Conservation (phyloP, 2,329 filamentous ascomycete species). For the Septoria linicola region DNA sequence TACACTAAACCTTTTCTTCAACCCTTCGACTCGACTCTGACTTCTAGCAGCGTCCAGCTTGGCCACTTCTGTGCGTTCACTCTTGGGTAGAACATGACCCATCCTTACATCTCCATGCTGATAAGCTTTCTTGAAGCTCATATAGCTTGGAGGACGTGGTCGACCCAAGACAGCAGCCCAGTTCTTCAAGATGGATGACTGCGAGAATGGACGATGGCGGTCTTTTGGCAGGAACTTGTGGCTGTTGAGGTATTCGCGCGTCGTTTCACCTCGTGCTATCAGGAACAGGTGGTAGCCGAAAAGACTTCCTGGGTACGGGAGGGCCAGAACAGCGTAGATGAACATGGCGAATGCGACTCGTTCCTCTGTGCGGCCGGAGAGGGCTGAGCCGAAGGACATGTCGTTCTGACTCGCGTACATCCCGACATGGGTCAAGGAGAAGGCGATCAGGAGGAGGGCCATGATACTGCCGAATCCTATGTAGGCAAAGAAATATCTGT, state of each 20-base stretch:
- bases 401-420: slow-evolving; percentile 64
- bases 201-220: slow-evolving; percentile 82
- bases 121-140: slow-evolving; percentile 78
- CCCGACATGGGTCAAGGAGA: slow-evolving; percentile 77
- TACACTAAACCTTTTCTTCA: slow-evolving; percentile 48
- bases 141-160: slow-evolving; percentile 82
- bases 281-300: slow-evolving; percentile 89
- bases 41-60: slow-evolving; percentile 16
- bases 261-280: slow-evolving; percentile 88
- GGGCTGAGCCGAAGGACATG: slow-evolving; percentile 68
- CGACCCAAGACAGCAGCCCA: slow-evolving; percentile 78
- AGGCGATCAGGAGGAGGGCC: slow-evolving; percentile 70
- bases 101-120: slow-evolving; percentile 82
- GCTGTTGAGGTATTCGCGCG: slow-evolving; percentile 90
- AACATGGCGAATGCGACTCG: slow-evolving; percentile 70
- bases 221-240: slow-evolving; percentile 94
- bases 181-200: slow-evolving; percentile 72
- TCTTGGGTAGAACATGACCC: slow-evolving; percentile 45
- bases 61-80: slow-evolving; percentile 16
- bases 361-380: slow-evolving; percentile 31
- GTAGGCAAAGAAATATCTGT: slow-evolving; percentile 96
- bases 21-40: slow-evolving; percentile 50
- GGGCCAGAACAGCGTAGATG: slow-evolving; percentile 73
- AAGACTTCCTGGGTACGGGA: slow-evolving; percentile 78
- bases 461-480: slow-evolving; percentile 76